Evolutionary conservation across 2,329 filamentous ascomycete genomes (phyloP).

Genomic region (Neofusicoccum laricinum): DNA sequence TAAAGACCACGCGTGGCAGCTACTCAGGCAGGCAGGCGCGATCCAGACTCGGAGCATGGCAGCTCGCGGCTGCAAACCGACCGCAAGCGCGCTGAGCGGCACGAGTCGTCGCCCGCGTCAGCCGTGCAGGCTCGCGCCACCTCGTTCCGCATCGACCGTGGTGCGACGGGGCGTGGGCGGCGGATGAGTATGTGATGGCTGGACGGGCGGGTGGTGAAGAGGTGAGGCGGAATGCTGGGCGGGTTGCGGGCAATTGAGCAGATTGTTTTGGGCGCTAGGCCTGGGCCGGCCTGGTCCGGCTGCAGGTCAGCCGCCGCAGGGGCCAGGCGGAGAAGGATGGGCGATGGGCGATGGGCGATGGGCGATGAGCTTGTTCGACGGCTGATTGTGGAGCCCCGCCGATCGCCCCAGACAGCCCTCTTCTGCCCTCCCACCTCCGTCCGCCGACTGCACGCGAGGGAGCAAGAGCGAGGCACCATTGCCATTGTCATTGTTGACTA

Average conservation of each 20-base stretch:
- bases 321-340: neutral
- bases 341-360: too few species aligned
- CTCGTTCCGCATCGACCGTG: neutral
- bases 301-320: neutral
- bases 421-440: too few species aligned
- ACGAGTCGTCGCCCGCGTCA: neutral
- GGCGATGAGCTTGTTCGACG: constrained; percentile 10
- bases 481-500: too few species aligned
- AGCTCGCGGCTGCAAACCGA: neutral
- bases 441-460: neutral
- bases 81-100: neutral
- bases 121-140: neutral
- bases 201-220: constrained; percentile 1
- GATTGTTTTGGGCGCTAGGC: constrained; percentile 9
- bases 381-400: neutral
- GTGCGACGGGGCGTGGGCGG: neutral
- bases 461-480: too few species aligned
- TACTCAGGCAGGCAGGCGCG: neutral
- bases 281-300: neutral
- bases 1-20: neutral
- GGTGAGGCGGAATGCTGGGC: neutral
- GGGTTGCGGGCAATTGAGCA: constrained; percentile 18
- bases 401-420: neutral
- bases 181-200: neutral
- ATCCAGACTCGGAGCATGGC: neutral